These are phyloP conservation scores for Crithidia thermophila DNA, from an alignment of 208 protist species.

Conservation along the genomic window DNA sequence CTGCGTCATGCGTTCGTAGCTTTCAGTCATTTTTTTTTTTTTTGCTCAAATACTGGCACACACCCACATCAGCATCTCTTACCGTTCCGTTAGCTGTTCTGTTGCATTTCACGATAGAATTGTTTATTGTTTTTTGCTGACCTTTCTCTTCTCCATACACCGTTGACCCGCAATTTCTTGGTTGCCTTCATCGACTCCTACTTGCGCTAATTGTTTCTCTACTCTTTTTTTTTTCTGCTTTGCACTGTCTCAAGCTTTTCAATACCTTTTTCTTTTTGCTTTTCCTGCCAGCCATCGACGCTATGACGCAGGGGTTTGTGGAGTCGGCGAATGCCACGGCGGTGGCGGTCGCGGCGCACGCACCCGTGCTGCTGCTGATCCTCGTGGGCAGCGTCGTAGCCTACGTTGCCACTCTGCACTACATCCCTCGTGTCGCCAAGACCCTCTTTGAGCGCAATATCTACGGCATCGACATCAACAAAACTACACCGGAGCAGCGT, in stretches of 20 bases:
- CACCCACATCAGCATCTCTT: too few species aligned
- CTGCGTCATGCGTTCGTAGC: neutral
- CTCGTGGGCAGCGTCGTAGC: conserved; percentile 57
- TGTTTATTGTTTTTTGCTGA: too few species aligned
- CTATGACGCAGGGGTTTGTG: conserved; percentile 7
- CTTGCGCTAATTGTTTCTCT: too few species aligned
- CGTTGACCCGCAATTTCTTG: conserved; percentile 4
- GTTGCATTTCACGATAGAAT: too few species aligned
- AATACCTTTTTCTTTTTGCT: conserved; percentile 2
- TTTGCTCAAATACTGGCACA: too few species aligned
- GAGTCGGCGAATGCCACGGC: conserved; percentile 18
- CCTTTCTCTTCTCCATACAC: too few species aligned
- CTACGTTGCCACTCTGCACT: conserved; percentile 62
- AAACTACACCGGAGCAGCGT: conserved; percentile 78
- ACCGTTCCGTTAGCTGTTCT: too few species aligned
- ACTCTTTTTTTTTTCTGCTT: conserved; percentile 31
- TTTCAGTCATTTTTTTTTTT: conserved; percentile 10
- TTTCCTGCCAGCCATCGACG: too few species aligned
- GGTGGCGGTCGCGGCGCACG: conserved; percentile 40
- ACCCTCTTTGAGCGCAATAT: conserved; percentile 85
- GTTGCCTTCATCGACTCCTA: too few species aligned
- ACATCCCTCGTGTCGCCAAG: conserved; percentile 58
- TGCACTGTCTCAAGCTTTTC: conserved; percentile 11
- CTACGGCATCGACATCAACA: conserved; percentile 97
- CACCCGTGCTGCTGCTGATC: conserved; percentile 50